phyloP scores from a whole-genome alignment of 2,329 filamentous ascomycete genomes.

The Fusarium pseudoanthophilum region DNA sequence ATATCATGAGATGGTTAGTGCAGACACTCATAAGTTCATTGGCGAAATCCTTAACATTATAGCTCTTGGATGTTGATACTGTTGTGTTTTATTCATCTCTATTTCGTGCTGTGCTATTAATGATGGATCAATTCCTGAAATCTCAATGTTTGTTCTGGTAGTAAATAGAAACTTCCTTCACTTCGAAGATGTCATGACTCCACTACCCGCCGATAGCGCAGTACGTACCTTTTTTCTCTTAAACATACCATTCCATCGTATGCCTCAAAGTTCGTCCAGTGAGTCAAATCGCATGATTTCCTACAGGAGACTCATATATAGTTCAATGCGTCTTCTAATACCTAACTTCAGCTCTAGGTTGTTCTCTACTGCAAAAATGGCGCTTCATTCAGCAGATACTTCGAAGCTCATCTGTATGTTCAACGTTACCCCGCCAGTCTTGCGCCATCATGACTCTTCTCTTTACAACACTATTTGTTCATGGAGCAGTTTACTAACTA shows the following conservation, averaged over 20 bases:
- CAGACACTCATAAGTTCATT: background rate
- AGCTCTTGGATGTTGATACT: background rate
- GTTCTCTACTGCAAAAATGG: constrained; percentile 53
- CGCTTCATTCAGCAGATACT: constrained; percentile 54
- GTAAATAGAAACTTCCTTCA: constrained; percentile 6
- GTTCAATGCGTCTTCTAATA: constrained; percentile 40
- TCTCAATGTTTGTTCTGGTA: constrained; percentile 1
- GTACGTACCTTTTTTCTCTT: constrained; percentile 31
- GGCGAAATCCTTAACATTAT: background rate
- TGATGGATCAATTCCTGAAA: background rate
- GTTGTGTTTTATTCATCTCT: background rate
- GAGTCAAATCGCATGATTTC: constrained; percentile 32
- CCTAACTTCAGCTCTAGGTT: constrained; percentile 29
- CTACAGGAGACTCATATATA: constrained; percentile 5
- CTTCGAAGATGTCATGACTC: constrained; percentile 39
- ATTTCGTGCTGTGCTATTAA: background rate
- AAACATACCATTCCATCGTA: constrained; percentile 29
- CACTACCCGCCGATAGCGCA: constrained; percentile 21
- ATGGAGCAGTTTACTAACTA: background rate
- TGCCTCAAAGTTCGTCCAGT: constrained; percentile 15
- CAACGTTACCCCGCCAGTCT: background rate
- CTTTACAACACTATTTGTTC: background rate
- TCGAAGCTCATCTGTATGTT: constrained; percentile 62
- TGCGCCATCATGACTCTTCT: constrained; percentile 11
- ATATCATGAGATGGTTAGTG: background rate